These are phyloP conservation scores for Zygotorulaspora danielsina DNA, from an alignment of 805 yeast genomes.

Conservation along the genomic window DNA sequence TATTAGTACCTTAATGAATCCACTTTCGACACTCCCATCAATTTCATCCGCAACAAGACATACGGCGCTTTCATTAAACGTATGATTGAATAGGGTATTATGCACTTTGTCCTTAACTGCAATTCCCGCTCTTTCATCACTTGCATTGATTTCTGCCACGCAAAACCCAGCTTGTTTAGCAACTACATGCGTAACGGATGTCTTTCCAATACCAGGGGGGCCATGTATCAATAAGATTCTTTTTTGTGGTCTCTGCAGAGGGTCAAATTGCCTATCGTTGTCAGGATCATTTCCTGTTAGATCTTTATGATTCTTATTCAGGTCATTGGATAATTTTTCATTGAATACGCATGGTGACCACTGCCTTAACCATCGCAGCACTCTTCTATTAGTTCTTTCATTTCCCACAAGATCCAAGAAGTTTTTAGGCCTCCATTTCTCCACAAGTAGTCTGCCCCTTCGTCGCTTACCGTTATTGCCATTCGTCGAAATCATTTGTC, in stretches of 20 bases:
- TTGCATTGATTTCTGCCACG: slow-evolving; percentile 80
- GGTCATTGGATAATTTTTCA: slow-evolving; percentile 35
- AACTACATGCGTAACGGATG: slow-evolving; percentile 79
- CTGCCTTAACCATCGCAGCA: slow-evolving; percentile 59
- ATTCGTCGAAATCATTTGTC: neutral
- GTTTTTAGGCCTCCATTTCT: slow-evolving; percentile 62
- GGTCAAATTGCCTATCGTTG: slow-evolving; percentile 37
- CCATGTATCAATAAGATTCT: slow-evolving; percentile 78
- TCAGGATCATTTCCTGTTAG: neutral
- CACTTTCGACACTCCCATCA: slow-evolving; percentile 70
- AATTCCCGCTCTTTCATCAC: slow-evolving; percentile 67
- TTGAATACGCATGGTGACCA: slow-evolving; percentile 62
- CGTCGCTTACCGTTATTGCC: slow-evolving; percentile 2
- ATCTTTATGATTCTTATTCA: slow-evolving; percentile 11
- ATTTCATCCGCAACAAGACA: slow-evolving; percentile 87
- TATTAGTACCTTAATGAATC: slow-evolving; percentile 53
- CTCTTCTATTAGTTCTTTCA: slow-evolving; percentile 55
- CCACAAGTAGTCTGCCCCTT: slow-evolving; percentile 44
- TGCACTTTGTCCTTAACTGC: slow-evolving; percentile 49
- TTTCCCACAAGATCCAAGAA: slow-evolving; percentile 68
- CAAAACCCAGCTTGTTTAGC: slow-evolving; percentile 80
- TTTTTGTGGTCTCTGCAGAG: slow-evolving; percentile 53
- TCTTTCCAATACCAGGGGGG: slow-evolving; percentile 92
- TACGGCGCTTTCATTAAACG: slow-evolving; percentile 68
- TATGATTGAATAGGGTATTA: slow-evolving; percentile 61